phyloP scores from a whole-genome alignment of 805 yeast species.

The Lipomyces chichibuensis region DNA sequence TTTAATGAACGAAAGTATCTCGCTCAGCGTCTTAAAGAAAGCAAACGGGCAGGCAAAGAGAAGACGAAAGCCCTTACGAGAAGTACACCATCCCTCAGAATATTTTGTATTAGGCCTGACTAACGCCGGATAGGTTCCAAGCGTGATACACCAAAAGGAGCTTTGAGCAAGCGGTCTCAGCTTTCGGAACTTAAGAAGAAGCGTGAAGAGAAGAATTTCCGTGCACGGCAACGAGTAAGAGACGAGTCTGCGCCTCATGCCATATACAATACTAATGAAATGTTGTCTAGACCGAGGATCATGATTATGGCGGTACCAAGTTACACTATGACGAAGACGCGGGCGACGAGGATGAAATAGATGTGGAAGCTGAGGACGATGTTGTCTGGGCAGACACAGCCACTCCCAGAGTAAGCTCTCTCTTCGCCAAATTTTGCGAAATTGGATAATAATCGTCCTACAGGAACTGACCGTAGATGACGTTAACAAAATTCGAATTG shows the following conservation, averaged over 20 bases:
- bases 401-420: constrained; percentile 1
- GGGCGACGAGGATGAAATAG: constrained; percentile 50
- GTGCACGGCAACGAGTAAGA: constrained; percentile 27
- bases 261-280: background rate
- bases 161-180: constrained; percentile 53
- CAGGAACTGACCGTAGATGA: constrained; percentile 60
- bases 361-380: constrained; percentile 49
- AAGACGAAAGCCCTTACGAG: constrained; percentile 37
- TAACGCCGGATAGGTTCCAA: constrained; percentile 42
- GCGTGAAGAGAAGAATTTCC: constrained; percentile 58
- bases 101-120: too few relatives aligned
- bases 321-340: constrained; percentile 51
- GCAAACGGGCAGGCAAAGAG: constrained; percentile 45
- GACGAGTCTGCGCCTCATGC: too few relatives aligned
- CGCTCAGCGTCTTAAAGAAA: constrained; percentile 75
- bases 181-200: constrained; percentile 75
- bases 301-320: constrained; percentile 46
- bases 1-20: constrained; percentile 81
- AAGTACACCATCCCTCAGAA: constrained; percentile 5
- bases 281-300: constrained; percentile 46
- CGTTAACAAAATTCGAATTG: constrained; percentile 72
- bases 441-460: background rate
- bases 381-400: constrained; percentile 40
- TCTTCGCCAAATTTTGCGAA: background rate
- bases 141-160: constrained; percentile 48